Evolutionary conservation across 257 asterid species (phyloP), one percentile per base, ranked within the genome.

Genomic region (Nicotiana obtusifolia): DNA sequence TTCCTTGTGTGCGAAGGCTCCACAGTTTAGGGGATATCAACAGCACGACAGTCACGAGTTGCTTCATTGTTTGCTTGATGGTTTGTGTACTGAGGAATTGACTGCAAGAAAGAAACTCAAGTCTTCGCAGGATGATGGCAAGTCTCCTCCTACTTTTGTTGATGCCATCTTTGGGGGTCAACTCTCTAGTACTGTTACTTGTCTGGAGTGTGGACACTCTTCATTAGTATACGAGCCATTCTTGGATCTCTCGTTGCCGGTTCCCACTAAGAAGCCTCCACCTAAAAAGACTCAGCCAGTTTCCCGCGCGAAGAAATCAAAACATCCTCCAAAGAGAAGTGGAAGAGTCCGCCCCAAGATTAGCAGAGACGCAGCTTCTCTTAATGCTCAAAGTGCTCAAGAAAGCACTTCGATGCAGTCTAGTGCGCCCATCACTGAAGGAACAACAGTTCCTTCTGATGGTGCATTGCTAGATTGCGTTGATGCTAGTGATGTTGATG

Each of bases 41-140:
- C 99, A 95, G 66, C 99, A 95, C 24, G 99, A 95, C 86, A 92
- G 99, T 85, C 98, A 95, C 47, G 99, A 95, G 87, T 81, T 95
- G 84, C 97, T 95, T 81, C 91, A 93, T 41, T 94, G 92, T 88
- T 89, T 95, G 86, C 95, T 95, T 41, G 99, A 95, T 82, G 96
- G 92, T 67, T 89, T 91, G 90, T 81, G 91, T 24, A 78, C 89
- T 10, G 99, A 95, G 84, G 98, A 95, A 85, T 64, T 85, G 85
- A 88, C 83, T 68, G 86, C 88, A 19, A 88, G 90, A 82, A 90
- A 91, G 84, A 89, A 59, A 75, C 78, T 7, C 30, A 81, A 86
- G 59, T 82, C 91, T 78, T 65, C 86, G n/a, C 82, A 78, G 86
- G 81, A 59, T 44, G 87, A 82, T 81, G 88, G 71, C 31, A 84